These are phyloP conservation scores for Venturia carpophila DNA, from an alignment of 2,329 filamentous ascomycete genomes.

Conservation along the genomic window DNA sequence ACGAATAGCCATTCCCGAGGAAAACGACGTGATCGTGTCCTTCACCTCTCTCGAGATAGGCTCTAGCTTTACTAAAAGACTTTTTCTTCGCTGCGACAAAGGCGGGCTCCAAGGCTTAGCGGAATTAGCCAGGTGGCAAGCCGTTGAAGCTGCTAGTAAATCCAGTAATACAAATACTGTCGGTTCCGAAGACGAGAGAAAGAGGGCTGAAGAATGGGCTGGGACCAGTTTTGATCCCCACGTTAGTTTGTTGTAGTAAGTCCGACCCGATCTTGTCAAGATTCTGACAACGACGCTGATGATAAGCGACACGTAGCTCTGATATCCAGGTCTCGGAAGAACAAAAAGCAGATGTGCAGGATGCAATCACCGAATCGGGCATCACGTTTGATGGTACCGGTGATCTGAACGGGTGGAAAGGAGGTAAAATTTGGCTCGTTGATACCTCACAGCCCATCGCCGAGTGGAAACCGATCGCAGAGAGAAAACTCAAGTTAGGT, in stretches of 20 bases:
- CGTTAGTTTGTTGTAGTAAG: slow-evolving; percentile 12
- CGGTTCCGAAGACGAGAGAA: background rate
- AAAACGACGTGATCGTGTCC: background rate
- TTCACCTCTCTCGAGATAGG: background rate
- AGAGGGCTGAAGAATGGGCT: background rate
- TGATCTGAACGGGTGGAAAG: slow-evolving; percentile 14
- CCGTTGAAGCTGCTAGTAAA: background rate
- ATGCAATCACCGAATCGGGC: background rate
- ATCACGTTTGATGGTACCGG: slow-evolving; percentile 11
- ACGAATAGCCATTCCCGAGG: background rate
- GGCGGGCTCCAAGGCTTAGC: slow-evolving; percentile 4
- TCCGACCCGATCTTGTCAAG: background rate
- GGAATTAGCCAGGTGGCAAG: slow-evolving; percentile 2
- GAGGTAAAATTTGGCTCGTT: slow-evolving; percentile 14
- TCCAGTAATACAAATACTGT: background rate
- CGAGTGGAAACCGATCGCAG: slow-evolving; percentile 7
- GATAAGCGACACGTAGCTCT: background rate
- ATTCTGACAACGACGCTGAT: background rate
- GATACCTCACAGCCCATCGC: background rate
- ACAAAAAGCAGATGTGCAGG: background rate
- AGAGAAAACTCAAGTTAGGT: background rate
- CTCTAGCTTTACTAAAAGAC: slow-evolving; percentile 6
- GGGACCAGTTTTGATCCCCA: background rate
- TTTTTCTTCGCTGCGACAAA: background rate
- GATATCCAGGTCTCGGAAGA: background rate